phyloP scores from a whole-genome alignment of 352 stramenopile species.

The Phytophthora megakarya region DNA sequence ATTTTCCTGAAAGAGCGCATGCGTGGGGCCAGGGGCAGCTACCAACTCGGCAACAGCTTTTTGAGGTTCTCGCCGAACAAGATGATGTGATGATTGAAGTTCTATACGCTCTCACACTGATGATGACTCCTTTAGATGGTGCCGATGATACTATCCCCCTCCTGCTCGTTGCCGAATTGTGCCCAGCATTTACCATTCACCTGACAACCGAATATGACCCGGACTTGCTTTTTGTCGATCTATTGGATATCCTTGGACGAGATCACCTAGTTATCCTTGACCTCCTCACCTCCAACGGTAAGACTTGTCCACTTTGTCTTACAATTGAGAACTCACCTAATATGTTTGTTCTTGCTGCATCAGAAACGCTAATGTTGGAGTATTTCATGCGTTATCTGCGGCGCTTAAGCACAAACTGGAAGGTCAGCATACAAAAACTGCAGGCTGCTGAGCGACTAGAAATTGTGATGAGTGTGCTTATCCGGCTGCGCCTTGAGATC shows the following conservation, averaged over 20 bases:
- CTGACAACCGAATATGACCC: constrained; percentile 46
- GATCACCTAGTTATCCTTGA: constrained; percentile 78
- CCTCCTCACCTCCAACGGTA: constrained; percentile 74
- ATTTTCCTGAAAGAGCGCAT: background rate
- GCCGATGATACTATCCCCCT: too few species aligned
- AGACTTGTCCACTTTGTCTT: background rate
- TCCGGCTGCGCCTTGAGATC: constrained; percentile 68
- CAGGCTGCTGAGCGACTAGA: constrained; percentile 30
- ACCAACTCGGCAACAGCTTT: constrained; percentile 40
- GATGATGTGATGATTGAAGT: constrained; percentile 75
- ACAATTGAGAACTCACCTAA: constrained; percentile 1
- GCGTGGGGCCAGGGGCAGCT: constrained; percentile 15
- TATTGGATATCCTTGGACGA: constrained; percentile 47
- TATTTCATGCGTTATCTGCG: constrained; percentile 67
- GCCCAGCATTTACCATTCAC: constrained; percentile 9
- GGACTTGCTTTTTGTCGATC: constrained; percentile 61
- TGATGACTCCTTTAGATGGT: constrained; percentile 12
- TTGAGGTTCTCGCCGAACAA: constrained; percentile 66
- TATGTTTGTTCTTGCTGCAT: background rate
- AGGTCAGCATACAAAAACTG: constrained; percentile 30
- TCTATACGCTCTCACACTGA: constrained; percentile 46
- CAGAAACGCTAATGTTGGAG: constrained; percentile 73
- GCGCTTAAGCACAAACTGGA: constrained; percentile 38
- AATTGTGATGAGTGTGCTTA: constrained; percentile 56
- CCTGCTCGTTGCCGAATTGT: background rate